Evolutionary conservation across 192 early-diverging fungal species (phyloP).

Genomic region (Coemansia sp.): DNA sequence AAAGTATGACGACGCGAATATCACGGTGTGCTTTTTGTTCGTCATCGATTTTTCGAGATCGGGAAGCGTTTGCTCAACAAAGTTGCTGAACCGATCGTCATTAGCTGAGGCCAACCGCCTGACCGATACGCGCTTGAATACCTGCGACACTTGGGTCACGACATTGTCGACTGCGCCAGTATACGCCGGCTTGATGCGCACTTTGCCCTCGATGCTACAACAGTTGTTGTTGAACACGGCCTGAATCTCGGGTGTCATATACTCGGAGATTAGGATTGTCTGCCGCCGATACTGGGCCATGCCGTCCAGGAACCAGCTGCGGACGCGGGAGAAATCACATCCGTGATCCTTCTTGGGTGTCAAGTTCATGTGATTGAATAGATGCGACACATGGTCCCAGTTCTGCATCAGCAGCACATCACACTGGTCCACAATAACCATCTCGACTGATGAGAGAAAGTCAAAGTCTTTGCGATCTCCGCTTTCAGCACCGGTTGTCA

Average conservation of each 20-base stretch:
- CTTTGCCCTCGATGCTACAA: slow-evolving; percentile 60
- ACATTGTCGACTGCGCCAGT: slow-evolving; percentile 77
- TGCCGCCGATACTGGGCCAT: slow-evolving; percentile 84
- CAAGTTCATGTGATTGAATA: slow-evolving; percentile 80
- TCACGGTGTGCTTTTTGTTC: slow-evolving; percentile 58
- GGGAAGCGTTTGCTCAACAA: slow-evolving; percentile 64
- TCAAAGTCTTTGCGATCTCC: slow-evolving; percentile 91
- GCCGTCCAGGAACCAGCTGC: slow-evolving; percentile 83
- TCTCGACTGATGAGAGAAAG: slow-evolving; percentile 89
- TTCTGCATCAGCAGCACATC: slow-evolving; percentile 95
- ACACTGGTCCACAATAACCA: slow-evolving; percentile 82
- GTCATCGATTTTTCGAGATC: slow-evolving; percentile 55
- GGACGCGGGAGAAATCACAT: slow-evolving; percentile 92
- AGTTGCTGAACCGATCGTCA: slow-evolving; percentile 83
- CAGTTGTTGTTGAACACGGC: slow-evolving; percentile 72
- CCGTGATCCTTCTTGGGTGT: slow-evolving; percentile 90
- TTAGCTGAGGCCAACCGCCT: slow-evolving; percentile 59
- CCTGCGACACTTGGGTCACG: slow-evolving; percentile 73
- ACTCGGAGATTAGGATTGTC: slow-evolving; percentile 78
- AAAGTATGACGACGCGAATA: slow-evolving; percentile 93
- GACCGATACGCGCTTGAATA: slow-evolving; percentile 73
- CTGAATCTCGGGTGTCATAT: slow-evolving; percentile 88
- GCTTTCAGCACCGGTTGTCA: slow-evolving; percentile 72
- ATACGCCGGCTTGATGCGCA: slow-evolving; percentile 63
- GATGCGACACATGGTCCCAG: slow-evolving; percentile 91